A percentile compares a stretch with the other conserved stretches of the same genome.
phyloP scores from a whole-genome alignment of 2,329 filamentous ascomycete genomes.

The Apiospora kogelbergensis region DNA sequence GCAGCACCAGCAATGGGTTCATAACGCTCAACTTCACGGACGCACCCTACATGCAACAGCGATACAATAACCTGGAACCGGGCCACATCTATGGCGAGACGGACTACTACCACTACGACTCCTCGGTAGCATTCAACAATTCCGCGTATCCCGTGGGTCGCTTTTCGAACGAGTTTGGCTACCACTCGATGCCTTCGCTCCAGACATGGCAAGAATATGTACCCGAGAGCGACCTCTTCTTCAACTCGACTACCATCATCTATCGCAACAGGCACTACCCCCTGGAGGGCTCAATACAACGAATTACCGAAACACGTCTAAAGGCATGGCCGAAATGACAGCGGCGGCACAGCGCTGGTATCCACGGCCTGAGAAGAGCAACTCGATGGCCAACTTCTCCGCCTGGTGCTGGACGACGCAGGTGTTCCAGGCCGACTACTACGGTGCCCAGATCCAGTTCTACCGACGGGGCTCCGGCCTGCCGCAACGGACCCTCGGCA shows the following conservation, averaged over 20 bases:
- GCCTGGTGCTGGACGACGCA: constrained; percentile 63
- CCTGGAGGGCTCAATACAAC: constrained; percentile 43
- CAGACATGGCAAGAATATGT: constrained; percentile 58
- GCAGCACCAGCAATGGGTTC: constrained; percentile 61
- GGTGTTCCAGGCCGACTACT: constrained; percentile 64
- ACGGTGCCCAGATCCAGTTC: constrained; percentile 59
- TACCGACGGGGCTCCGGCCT: constrained; percentile 59
- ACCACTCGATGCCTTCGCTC: constrained; percentile 61
- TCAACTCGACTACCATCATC: constrained; percentile 56
- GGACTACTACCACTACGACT: constrained; percentile 60
- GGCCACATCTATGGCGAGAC: constrained; percentile 60
- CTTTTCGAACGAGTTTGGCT: constrained; percentile 65
- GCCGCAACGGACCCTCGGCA: constrained; percentile 58
- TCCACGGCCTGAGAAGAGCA: constrained; percentile 51
- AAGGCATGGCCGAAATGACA: constrained; percentile 59
- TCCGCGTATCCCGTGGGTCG: constrained; percentile 56
- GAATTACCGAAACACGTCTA: constrained; percentile 42
- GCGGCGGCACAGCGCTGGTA: constrained; percentile 55
- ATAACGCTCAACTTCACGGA: constrained; percentile 52
- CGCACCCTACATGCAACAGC: constrained; percentile 51
- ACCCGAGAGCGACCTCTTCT: constrained; percentile 48
- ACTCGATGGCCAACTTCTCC: constrained; percentile 57
- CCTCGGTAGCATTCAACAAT: constrained; percentile 51
- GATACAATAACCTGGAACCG: constrained; percentile 53
- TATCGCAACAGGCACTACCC: constrained; percentile 62